Conservation (phyloP, 495 filamentous ascomycete genomes). For the Podospora australis region DNA sequence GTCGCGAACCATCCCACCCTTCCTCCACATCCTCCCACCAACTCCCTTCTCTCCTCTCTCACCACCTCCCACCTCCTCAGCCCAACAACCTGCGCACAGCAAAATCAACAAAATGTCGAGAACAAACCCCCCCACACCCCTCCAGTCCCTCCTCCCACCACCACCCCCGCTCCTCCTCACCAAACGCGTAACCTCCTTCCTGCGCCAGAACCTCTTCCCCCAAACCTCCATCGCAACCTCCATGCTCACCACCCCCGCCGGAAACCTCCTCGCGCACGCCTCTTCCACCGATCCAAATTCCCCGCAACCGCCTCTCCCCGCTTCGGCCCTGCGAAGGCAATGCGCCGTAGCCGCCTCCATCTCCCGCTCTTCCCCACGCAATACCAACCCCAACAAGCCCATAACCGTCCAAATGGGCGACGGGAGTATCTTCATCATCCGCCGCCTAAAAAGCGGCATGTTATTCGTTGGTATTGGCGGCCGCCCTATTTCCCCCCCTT, state of each 20-base stretch:
- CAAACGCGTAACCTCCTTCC: slow-evolving; percentile 42
- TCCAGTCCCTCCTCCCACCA: too few relatives aligned
- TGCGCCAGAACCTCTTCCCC: slow-evolving; percentile 39
- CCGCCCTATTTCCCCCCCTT: too few relatives aligned
- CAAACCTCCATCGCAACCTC: slow-evolving; percentile 32
- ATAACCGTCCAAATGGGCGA: slow-evolving; percentile 44
- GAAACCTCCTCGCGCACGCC: slow-evolving; percentile 44
- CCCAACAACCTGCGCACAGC: background rate
- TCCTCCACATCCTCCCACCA: too few relatives aligned
- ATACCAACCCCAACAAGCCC: slow-evolving; percentile 11
- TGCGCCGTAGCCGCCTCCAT: slow-evolving; percentile 44
- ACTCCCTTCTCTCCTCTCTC: background rate
- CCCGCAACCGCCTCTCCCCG: too few relatives aligned
- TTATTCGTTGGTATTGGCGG: slow-evolving; percentile 50
- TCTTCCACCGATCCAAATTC: too few relatives aligned
- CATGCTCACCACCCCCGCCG: slow-evolving; percentile 40
- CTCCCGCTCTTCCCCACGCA: slow-evolving; percentile 16
- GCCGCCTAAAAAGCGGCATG: slow-evolving; percentile 42
- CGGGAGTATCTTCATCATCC: slow-evolving; percentile 40
- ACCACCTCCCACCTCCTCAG: slow-evolving; percentile 1
- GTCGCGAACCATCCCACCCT: too few relatives aligned
- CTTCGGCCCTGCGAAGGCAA: slow-evolving; percentile 38
- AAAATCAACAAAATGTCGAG: slow-evolving; percentile 9
- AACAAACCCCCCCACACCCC: slow-evolving; percentile 9
- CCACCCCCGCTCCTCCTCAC: slow-evolving; percentile 43